Conservation (phyloP, 768 basidiomycete genomes). For the Kwoniella shandongensis region DNA sequence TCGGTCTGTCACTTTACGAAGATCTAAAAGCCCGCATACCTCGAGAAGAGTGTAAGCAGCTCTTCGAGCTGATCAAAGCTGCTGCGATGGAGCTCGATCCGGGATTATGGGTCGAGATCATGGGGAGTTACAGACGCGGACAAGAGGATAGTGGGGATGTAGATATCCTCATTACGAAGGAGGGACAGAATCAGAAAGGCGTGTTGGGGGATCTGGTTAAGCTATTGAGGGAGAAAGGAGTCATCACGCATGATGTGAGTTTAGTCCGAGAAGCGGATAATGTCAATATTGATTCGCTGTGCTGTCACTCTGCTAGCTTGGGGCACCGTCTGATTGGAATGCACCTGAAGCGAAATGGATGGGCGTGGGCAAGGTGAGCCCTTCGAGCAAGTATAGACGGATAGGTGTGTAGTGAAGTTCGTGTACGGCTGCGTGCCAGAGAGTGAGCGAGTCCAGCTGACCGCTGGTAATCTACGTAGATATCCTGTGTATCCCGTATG, state of each 20-base stretch:
- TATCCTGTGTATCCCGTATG: slow-evolving; percentile 78
- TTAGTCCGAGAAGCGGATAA: too few relatives aligned
- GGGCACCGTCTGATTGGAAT: slow-evolving; percentile 65
- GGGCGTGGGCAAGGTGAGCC: slow-evolving; percentile 67
- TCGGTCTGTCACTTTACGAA: slow-evolving; percentile 55
- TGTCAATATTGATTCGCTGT: too few relatives aligned
- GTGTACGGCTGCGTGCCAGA: neutral
- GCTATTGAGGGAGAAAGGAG: slow-evolving; percentile 60
- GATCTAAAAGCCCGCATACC: slow-evolving; percentile 87
- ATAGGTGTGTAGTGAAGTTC: slow-evolving; percentile 58
- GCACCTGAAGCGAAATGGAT: slow-evolving; percentile 76
- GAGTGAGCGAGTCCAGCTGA: too few relatives aligned
- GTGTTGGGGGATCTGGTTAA: slow-evolving; percentile 64
- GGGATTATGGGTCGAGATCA: slow-evolving; percentile 73
- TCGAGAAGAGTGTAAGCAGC: slow-evolving; percentile 69
- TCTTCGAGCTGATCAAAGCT: slow-evolving; percentile 71
- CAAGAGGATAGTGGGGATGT: slow-evolving; percentile 85
- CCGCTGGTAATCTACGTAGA: slow-evolving; percentile 60
- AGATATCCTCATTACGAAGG: slow-evolving; percentile 81
- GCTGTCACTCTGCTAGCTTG: too few relatives aligned
- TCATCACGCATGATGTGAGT: slow-evolving; percentile 69
- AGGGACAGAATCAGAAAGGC: slow-evolving; percentile 67
- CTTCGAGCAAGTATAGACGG: slow-evolving; percentile 61
- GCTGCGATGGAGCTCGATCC: slow-evolving; percentile 71
- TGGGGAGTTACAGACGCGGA: slow-evolving; percentile 90